phyloP scores from a whole-genome alignment of 1,139 yeast genomes.

The Blastobotrys petasosporus region DNA sequence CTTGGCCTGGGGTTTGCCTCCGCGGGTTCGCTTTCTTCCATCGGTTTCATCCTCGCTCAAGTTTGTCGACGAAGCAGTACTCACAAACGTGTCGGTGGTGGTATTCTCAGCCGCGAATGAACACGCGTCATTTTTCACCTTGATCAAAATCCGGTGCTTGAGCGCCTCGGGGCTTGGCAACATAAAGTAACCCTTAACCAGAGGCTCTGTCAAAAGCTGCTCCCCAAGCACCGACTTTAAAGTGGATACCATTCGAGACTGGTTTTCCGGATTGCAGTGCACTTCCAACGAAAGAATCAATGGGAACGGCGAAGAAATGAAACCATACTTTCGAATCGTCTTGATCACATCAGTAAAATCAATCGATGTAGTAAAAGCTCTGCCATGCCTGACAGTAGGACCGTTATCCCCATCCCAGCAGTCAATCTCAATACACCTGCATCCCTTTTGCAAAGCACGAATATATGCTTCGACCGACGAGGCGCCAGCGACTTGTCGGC shows the following conservation, averaged over 20 bases:
- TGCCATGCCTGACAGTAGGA: slow-evolving; percentile 89
- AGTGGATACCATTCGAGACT: slow-evolving; percentile 47
- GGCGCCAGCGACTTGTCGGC: slow-evolving; percentile 86
- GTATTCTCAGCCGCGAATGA: slow-evolving; percentile 3
- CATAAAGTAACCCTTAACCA: slow-evolving; percentile 23
- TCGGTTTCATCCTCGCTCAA: slow-evolving; percentile 4
- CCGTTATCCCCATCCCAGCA: slow-evolving; percentile 86
- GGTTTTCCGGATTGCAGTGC: slow-evolving; percentile 65
- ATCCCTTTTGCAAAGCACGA: slow-evolving; percentile 84
- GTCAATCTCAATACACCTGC: slow-evolving; percentile 89
- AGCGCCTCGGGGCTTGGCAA: slow-evolving; percentile 73
- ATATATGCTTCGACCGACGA: slow-evolving; percentile 89
- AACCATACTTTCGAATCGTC: slow-evolving; percentile 76
- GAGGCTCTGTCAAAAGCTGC: slow-evolving; percentile 44
- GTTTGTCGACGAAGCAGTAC: slow-evolving; percentile 32
- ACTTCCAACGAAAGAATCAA: slow-evolving; percentile 82
- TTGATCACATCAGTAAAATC: slow-evolving; percentile 63
- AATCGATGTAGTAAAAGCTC: slow-evolving; percentile 70
- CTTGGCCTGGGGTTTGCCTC: slow-evolving; percentile 28
- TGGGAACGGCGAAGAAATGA: slow-evolving; percentile 77
- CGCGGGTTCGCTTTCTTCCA: slow-evolving; percentile 11
- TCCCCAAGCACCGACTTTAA: slow-evolving; percentile 57
- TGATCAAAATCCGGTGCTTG: slow-evolving; percentile 63
- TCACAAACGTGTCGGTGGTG: slow-evolving; percentile 9
- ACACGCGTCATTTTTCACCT: slow-evolving; percentile 48